Evolutionary conservation across 139 green algal genomes (phyloP), one percentile per base, ranked within the genome.

Genomic region (Chlamydomonas schloesseri): DNA sequence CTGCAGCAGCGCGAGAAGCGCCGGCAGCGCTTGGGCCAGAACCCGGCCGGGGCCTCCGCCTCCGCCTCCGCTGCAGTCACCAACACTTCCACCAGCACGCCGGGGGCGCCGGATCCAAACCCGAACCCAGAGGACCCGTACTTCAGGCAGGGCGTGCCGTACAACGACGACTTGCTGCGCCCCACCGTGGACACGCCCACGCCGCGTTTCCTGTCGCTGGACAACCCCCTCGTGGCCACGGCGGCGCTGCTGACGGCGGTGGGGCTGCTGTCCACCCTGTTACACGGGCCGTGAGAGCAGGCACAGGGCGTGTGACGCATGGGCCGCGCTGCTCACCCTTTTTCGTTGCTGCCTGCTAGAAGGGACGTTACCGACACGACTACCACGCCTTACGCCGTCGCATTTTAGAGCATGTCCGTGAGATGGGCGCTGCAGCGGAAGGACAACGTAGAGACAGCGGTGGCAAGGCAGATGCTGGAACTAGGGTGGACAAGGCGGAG

Each of bases 171-270:
- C 37, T 29, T 84, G 37, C 64, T 84, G 37, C 77, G 64, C 17
- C 60, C 77, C 15, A 46, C 62, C 20, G 77, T 18, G 28, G 36
- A 18, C 26, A 90, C 47, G 68, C 36, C 57, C 24, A 87, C 88
- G 67, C 88, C 88, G 10, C 71, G 28, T 24, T 91, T 91, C 53
- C 76, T 81, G 34, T 88, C 78, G 20, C 68, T 91, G 24, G 88
- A 91, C 79, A 91, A 91, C 67, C 88, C 88, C 0, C 72, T 91
- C 6, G 29, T 91, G 1, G 83, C 88, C 24, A 91, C 88, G 18
- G 83, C 73, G 18, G 83, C 65, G 37, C 36, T 84, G 55, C 28
- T 91, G n/a, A 18, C n/a, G 3, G n/a, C 65, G 42, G 77, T 47
- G n/a, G 77, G 57, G 20, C 2, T 74, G 47, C 17, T 65, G 42